These are phyloP conservation scores for Candida piceae DNA, from an alignment of 805 yeast species.

Conservation along the genomic window DNA sequence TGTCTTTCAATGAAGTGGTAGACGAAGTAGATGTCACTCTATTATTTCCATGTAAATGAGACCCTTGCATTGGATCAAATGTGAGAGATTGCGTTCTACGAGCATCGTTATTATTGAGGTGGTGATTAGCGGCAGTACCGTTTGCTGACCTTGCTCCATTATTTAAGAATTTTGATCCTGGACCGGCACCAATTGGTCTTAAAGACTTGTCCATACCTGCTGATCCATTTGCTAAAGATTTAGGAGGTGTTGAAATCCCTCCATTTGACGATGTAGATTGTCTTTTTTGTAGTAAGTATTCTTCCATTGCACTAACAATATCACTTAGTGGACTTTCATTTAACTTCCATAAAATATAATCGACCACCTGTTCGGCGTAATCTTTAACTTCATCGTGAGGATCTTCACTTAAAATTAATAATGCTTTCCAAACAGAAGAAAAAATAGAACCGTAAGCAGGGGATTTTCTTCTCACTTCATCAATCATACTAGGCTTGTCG, in stretches of 20 bases:
- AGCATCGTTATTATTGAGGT: neutral
- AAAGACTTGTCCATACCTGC: conserved; percentile 2
- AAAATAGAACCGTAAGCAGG: conserved; percentile 87
- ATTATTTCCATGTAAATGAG: conserved; percentile 1
- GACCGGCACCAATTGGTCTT: conserved; percentile 7
- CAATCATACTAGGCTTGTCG: conserved; percentile 56
- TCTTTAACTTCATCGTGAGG: conserved; percentile 78
- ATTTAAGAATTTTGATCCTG: conserved; percentile 3
- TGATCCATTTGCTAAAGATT: neutral
- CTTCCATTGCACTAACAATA: conserved; percentile 62
- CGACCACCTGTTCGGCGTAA: conserved; percentile 70
- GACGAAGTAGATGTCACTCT: conserved; percentile 22
- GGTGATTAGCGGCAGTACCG: neutral
- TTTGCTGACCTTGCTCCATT: too few relatives aligned
- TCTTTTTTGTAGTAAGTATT: conserved; percentile 49
- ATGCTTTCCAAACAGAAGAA: conserved; percentile 81
- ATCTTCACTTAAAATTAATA: conserved; percentile 77
- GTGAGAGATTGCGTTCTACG: conserved; percentile 25
- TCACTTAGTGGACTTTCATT: conserved; percentile 62
- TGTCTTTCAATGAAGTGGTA: conserved; percentile 18
- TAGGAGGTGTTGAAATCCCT: neutral
- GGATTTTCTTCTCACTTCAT: conserved; percentile 58
- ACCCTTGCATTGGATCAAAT: conserved; percentile 8
- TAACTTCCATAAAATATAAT: conserved; percentile 59
- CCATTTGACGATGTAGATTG: conserved; percentile 5